Conservation (phyloP, 1,284 basidiomycete species). For the Tetrapyrgos nigripes region DNA sequence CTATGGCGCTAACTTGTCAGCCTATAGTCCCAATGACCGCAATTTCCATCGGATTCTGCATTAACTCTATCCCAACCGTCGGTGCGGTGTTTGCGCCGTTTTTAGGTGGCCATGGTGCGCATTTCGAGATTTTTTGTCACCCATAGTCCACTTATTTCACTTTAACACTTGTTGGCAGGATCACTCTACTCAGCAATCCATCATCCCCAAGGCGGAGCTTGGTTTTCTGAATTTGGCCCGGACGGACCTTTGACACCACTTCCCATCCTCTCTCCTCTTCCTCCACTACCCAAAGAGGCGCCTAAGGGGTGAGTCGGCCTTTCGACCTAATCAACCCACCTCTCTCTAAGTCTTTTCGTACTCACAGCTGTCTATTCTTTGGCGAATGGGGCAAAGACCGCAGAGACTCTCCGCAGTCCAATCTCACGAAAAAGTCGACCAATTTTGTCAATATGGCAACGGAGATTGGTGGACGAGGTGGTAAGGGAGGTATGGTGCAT, state of each 20-base stretch:
- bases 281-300: slow-evolving; percentile 28
- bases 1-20: neutral
- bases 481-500: slow-evolving; percentile 32
- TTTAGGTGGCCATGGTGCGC: slow-evolving; percentile 27
- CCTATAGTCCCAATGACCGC: slow-evolving; percentile 30
- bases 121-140: neutral
- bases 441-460: slow-evolving; percentile 34
- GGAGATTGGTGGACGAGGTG: slow-evolving; percentile 27
- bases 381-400: slow-evolving; percentile 33
- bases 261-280: slow-evolving; percentile 27
- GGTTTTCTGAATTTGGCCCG: slow-evolving; percentile 28
- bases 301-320: slow-evolving; percentile 23
- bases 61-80: slow-evolving; percentile 27
- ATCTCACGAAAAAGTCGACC: slow-evolving; percentile 27
- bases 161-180: slow-evolving; percentile 12
- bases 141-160: neutral
- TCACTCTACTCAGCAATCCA: slow-evolving; percentile 30
- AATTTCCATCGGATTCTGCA: slow-evolving; percentile 31
- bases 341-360: neutral
- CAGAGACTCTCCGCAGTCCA: slow-evolving; percentile 26
- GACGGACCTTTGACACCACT: slow-evolving; percentile 24
- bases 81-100: slow-evolving; percentile 31
- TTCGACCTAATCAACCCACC: neutral
- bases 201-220: slow-evolving; percentile 31
- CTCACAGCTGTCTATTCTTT: slow-evolving; percentile 27